Conservation (phyloP, 2,329 filamentous ascomycete species). For the Fusarium praegraminearum region DNA sequence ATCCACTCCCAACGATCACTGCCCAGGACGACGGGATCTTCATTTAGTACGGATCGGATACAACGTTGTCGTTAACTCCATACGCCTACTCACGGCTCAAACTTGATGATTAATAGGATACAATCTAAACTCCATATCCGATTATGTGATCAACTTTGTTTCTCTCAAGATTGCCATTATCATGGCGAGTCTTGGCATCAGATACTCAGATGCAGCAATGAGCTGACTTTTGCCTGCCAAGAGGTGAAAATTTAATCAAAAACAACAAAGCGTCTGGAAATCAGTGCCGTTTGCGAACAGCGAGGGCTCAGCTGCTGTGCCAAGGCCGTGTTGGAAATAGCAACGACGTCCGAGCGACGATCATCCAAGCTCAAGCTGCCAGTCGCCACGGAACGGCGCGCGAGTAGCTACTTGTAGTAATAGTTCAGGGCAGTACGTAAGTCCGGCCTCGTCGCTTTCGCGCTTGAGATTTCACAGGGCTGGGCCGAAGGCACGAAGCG, state of each 20-base stretch:
- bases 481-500: not conserved
- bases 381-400: slow-evolving; percentile 29
- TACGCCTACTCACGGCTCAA: not conserved
- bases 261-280: not conserved
- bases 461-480: slow-evolving; percentile 9
- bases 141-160: not conserved
- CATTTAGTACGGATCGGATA: not conserved
- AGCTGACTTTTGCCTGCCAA: not conserved
- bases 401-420: not conserved
- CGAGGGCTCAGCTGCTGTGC: not conserved
- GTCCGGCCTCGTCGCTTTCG: slow-evolving; percentile 2
- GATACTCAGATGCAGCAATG: not conserved
- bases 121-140: no score
- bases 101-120: not conserved
- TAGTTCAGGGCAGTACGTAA: slow-evolving; percentile 2
- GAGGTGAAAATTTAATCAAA: not conserved
- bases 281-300: not conserved
- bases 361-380: slow-evolving; percentile 15
- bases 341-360: slow-evolving; percentile 5
- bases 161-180: not conserved
- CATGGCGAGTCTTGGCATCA: not conserved
- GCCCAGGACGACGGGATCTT: not conserved
- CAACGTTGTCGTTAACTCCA: not conserved
- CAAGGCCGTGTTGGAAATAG: slow-evolving; percentile 14
- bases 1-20: not conserved